Evolutionary conservation across 1,139 yeast species (phyloP).

Genomic region (Nadsonia commutata): DNA sequence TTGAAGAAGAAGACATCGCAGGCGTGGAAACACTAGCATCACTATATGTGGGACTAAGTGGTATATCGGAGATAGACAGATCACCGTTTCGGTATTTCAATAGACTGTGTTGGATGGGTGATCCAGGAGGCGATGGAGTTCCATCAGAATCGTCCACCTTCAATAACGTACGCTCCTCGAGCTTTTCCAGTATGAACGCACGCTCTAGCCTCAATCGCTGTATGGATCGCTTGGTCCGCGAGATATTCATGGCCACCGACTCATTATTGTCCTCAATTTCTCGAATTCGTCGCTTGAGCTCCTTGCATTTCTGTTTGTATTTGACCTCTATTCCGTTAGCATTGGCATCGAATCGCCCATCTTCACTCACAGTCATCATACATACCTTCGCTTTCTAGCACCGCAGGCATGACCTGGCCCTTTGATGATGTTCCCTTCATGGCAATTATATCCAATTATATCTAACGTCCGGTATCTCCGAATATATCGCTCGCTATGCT

Average conservation of each 20-base stretch:
- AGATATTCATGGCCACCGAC: conserved; percentile 58
- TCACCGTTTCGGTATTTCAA: conserved; percentile 7
- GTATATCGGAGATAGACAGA: conserved; percentile 2
- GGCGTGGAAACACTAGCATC: conserved; percentile 1
- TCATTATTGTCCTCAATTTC: conserved; percentile 76
- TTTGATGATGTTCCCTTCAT: background rate
- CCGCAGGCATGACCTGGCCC: background rate
- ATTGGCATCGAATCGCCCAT: background rate
- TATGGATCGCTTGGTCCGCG: conserved; percentile 63
- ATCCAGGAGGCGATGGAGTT: conserved; percentile 20
- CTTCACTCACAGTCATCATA: background rate
- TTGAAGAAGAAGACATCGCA: conserved; percentile 1
- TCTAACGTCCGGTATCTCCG: too few species aligned
- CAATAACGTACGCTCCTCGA: conserved; percentile 35
- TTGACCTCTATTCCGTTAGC: conserved; percentile 15
- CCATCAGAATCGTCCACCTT: conserved; percentile 19
- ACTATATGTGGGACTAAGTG: conserved; percentile 1
- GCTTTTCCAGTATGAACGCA: conserved; percentile 60
- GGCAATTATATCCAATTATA: background rate
- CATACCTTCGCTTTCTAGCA: background rate
- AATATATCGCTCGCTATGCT: background rate
- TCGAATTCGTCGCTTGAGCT: conserved; percentile 53
- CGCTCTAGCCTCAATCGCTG: conserved; percentile 74
- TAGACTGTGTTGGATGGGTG: conserved; percentile 11
- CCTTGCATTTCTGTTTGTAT: conserved; percentile 49